Conservation (phyloP, 2,329 filamentous ascomycete genomes). For the Pestalotiopsis sp. region DNA sequence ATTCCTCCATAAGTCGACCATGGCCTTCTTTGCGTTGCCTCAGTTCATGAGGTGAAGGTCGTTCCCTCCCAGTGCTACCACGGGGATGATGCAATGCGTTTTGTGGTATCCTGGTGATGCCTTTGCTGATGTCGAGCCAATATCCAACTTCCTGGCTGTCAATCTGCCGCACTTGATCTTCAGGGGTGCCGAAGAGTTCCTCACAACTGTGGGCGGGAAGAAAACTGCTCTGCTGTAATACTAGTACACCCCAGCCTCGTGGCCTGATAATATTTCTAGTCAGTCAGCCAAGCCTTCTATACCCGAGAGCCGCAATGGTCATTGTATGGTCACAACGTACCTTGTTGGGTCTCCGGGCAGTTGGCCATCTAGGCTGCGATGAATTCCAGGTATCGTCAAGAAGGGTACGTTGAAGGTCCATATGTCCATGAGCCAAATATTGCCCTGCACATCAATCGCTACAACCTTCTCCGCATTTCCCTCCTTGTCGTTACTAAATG, state of each 20-base stretch:
- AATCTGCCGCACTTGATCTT: conserved; percentile 23
- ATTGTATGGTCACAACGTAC: conserved; percentile 25
- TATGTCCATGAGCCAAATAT: conserved; percentile 53
- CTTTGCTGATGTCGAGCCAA: conserved; percentile 29
- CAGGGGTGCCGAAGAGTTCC: conserved; percentile 33
- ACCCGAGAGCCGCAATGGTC: conserved; percentile 18
- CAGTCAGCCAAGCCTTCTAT: conserved; percentile 17
- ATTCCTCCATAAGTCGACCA: neutral
- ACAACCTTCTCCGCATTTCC: conserved; percentile 53
- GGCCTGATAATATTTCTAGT: conserved; percentile 18
- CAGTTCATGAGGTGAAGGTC: neutral
- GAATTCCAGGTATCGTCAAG: conserved; percentile 20
- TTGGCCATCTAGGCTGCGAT: conserved; percentile 3
- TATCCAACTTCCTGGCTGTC: conserved; percentile 19
- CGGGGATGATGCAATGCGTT: conserved; percentile 29
- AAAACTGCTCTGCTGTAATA: conserved; percentile 47
- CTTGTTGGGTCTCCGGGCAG: conserved; percentile 12
- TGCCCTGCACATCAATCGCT: conserved; percentile 53
- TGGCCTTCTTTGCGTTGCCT: neutral
- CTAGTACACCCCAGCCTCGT: conserved; percentile 52
- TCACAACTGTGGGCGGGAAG: conserved; percentile 28
- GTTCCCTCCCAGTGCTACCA: conserved; percentile 17
- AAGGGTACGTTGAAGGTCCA: conserved; percentile 40
- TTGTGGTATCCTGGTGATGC: conserved; percentile 23
- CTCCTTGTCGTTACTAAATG: conserved; percentile 47